Base-by-base conservation (phyloP, 164 flowering plant genomes). In the Platanus orientalis region DNA sequence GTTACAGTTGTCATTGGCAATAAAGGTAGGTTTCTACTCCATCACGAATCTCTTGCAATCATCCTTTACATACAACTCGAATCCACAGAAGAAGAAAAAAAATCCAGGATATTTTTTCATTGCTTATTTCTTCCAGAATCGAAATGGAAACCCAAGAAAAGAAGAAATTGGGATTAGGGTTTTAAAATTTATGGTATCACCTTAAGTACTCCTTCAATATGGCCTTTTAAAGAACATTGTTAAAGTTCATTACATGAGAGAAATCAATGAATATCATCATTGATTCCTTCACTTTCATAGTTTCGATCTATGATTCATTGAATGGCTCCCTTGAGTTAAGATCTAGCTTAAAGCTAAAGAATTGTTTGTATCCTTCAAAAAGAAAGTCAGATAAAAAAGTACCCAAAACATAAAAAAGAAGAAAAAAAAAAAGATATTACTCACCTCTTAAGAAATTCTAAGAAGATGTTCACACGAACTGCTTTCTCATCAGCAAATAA, bases 231-330 rank as follows among this genome's bases (percentile, higher is more conserved):
- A 95, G 90, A 30, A 81, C 44, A 49, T 90, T 89, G 27, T 80
- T 84, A 78, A 75, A 90, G 19, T 71, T 76, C 87, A 86, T 90
- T 21, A 92, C 89, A 62, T 95, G 99, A n/a, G 92, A 74, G 84
- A 95, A 95, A 70, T 95, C 97, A 29, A 95, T 75, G 76, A 84
- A 92, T 90, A 95, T 88, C n/a, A 97, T 95, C 55, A 75, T 85
- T 10, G 95, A 84, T 56, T 88, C 97, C 64, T 64, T 83, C 1
- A 71, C 69, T 52, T 72, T 79, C 96, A 95, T 88, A 1, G 75
- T 83, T 58, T 83, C 89, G 6, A 90, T 75, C 76, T 95, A 96
- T 3, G 84, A 71, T 67, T 81, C 89, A 62, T 95, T 92, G 50
- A 62, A 79, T 0, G 85, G 75, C 30, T 79, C 84, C 0, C 64